phyloP scores from a whole-genome alignment of 2,329 filamentous ascomycete genomes.

The Aspergillus fumigatiaffinis region DNA sequence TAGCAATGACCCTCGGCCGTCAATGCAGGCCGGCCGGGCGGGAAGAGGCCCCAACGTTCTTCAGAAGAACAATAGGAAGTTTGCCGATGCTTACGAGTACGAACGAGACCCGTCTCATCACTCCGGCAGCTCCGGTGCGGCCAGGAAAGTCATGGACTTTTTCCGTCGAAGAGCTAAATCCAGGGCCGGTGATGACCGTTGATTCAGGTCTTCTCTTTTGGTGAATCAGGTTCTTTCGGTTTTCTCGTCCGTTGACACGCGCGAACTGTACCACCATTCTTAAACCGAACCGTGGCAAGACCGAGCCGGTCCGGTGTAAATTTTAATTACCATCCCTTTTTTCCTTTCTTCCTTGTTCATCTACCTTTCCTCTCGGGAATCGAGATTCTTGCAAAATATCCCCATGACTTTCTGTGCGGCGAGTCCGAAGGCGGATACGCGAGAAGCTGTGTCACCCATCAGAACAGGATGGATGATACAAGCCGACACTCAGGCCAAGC shows the following conservation, averaged over 20 bases:
- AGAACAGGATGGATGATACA: slow-evolving; percentile 9
- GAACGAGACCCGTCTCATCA: slow-evolving; percentile 59
- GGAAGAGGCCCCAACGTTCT: slow-evolving; percentile 55
- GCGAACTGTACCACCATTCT: background rate
- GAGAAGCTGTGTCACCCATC: slow-evolving; percentile 5
- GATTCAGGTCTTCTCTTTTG: background rate
- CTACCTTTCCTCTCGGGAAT: background rate
- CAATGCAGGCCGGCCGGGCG: slow-evolving; percentile 38
- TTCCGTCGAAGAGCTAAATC: slow-evolving; percentile 84
- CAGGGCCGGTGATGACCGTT: slow-evolving; percentile 49
- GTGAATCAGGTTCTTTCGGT: slow-evolving; percentile 2
- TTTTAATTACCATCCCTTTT: background rate
- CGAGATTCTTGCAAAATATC: background rate
- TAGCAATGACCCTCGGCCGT: slow-evolving; percentile 40
- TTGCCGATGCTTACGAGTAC: slow-evolving; percentile 82
- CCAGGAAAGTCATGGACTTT: slow-evolving; percentile 96
- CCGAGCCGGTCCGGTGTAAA: background rate
- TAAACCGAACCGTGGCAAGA: background rate
- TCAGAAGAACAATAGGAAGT: slow-evolving; percentile 81
- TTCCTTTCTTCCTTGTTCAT: background rate
- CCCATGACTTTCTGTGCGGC: background rate
- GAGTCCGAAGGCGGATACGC: background rate
- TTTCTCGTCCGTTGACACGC: slow-evolving; percentile 8
- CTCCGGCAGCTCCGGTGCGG: slow-evolving; percentile 79
- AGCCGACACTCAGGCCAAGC: slow-evolving; percentile 3